Evolutionary conservation across 306 rosid genomes (phyloP).

Genomic region (Senna tora): DNA sequence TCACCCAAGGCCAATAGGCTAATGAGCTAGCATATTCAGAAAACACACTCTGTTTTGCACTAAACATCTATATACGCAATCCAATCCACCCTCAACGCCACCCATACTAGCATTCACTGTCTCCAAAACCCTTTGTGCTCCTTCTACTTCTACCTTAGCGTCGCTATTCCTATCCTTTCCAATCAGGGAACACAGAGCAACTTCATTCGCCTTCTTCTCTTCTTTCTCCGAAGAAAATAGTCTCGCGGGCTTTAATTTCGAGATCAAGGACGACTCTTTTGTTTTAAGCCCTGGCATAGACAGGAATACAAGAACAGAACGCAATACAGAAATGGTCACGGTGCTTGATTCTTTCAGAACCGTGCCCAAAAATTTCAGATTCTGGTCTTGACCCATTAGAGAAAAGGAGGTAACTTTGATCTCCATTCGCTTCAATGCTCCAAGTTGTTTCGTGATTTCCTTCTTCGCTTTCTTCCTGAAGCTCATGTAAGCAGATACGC

Average conservation of each 20-base stretch:
- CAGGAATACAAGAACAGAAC: constrained; percentile 51
- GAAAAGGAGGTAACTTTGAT: constrained; percentile 35
- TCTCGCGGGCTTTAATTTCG: constrained; percentile 48
- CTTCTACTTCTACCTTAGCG: constrained; percentile 10
- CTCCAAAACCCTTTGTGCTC: constrained; percentile 44
- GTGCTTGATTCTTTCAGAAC: constrained; percentile 58
- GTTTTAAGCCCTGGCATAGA: constrained; percentile 53
- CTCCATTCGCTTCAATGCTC: constrained; percentile 56
- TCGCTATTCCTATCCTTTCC: constrained; percentile 41
- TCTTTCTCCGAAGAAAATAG: constrained; percentile 48
- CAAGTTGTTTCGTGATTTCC: constrained; percentile 49
- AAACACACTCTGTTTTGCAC: constrained; percentile 76
- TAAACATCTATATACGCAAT: constrained; percentile 63
- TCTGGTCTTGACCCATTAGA: constrained; percentile 45
- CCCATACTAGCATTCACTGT: constrained; percentile 48
- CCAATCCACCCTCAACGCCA: constrained; percentile 59
- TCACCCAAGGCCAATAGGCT: background rate
- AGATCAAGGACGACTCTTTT: constrained; percentile 56
- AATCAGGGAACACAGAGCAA: constrained; percentile 51
- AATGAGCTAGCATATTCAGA: constrained; percentile 64
- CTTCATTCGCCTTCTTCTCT: constrained; percentile 49
- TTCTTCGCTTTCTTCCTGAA: constrained; percentile 69
- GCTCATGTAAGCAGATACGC: constrained; percentile 50
- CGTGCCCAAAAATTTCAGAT: constrained; percentile 34
- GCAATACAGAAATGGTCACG: constrained; percentile 51